Evolutionary conservation across 2,329 filamentous ascomycete species (phyloP), one percentile per base, ranked within the genome.

Genomic region (Amylocarpus encephaloides): DNA sequence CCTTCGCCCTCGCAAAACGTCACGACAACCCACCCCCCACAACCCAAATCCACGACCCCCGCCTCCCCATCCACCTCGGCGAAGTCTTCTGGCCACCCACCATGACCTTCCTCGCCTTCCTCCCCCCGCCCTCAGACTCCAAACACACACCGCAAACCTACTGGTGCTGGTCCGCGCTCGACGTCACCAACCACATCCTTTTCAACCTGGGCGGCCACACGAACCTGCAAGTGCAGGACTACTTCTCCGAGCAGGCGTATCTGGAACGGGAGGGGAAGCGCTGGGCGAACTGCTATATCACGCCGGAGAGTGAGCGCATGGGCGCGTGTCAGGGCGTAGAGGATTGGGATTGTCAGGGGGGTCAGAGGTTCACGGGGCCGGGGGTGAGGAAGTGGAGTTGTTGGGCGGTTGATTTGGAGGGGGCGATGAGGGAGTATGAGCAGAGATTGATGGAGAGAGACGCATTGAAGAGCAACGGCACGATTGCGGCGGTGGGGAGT

Each of bases 101-200:
- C n/a, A 59, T 63, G 60, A 59, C 52, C 6, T 55, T 63, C 38
- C 39, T 63, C 1, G 62, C 61, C 38, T 64, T 62, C 57, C 54
- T 57, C 1, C 56, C 61, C 16, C 39, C 46, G 5, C 46, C 36
- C 13, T 6, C 26, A 16, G 48, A 45, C 15, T 44, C 50, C n/a
- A 29, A 49, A 12, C 48, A 55, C 15, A 41, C 44, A 34, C 35
- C 46, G 5, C 48, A 50, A 2, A 52, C 51, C 29, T 54, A 58
- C 49, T 64, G 61, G 61, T 64, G 62, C 50, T 53, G 51, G 47
- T 47, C 29, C 18, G 57, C 58, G 1, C 48, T 49, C 29, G 59
- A 61, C 13, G 46, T 50, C n/a, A 49, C 51, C 0, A 41, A 58
- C 34, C 22, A 55, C 32, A 38, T 34, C 9, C 40, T 55, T 6